phyloP scores from a whole-genome alignment of 306 rosid species.

The Cajanus cajan region DNA sequence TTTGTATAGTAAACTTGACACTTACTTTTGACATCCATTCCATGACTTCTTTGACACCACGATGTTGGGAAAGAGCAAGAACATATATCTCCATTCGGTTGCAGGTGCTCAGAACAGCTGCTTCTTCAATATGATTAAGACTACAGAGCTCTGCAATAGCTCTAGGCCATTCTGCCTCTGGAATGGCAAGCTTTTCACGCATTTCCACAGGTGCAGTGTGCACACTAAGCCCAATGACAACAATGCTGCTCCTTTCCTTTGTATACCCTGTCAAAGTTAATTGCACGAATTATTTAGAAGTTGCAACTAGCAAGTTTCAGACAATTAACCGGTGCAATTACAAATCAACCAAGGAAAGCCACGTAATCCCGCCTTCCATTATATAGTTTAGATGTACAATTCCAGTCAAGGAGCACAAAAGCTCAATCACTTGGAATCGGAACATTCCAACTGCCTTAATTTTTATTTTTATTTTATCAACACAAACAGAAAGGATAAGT shows the following conservation, averaged over 20 bases:
- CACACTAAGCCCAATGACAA: slow-evolving; percentile 95
- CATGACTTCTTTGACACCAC: slow-evolving; percentile 96
- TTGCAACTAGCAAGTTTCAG: slow-evolving; percentile 8
- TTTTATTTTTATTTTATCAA: neutral
- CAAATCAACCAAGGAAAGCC: slow-evolving; percentile 17
- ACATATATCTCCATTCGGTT: slow-evolving; percentile 99
- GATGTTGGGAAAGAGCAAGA: slow-evolving; percentile 93
- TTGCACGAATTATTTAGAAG: neutral
- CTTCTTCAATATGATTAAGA: slow-evolving; percentile 96
- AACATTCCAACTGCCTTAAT: neutral
- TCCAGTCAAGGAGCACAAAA: neutral
- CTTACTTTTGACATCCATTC: slow-evolving; percentile 98
- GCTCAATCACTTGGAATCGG: neutral
- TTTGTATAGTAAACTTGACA: neutral
- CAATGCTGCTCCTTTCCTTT: slow-evolving; percentile 92
- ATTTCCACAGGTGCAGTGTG: slow-evolving; percentile 95
- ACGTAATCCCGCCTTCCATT: neutral
- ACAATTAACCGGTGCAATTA: neutral
- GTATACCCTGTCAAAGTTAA: slow-evolving; percentile 70
- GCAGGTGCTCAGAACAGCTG: slow-evolving; percentile 97
- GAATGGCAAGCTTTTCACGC: slow-evolving; percentile 98
- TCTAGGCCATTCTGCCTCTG: slow-evolving; percentile 99
- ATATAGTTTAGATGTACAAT: neutral
- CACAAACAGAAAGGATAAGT: neutral
- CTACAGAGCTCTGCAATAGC: slow-evolving; percentile 90